These are phyloP conservation scores for Codiaeum variegatum DNA, from an alignment of 441 rosid genomes.

Conservation along the genomic window DNA sequence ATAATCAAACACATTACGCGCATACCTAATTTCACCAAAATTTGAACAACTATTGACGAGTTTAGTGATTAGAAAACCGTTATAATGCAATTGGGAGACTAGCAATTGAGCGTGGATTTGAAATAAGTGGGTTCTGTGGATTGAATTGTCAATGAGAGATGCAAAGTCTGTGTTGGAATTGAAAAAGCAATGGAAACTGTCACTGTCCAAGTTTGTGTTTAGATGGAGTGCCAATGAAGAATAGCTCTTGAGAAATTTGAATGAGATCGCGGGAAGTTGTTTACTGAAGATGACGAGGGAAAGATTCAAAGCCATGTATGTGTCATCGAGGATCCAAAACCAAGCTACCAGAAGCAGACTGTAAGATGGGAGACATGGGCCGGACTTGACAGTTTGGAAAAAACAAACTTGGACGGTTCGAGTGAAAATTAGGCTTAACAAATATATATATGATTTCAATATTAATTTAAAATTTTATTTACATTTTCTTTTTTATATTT, in stretches of 20 bases:
- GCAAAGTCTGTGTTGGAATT: slow-evolving; percentile 39
- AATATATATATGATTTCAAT: too few species aligned
- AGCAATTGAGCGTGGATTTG: slow-evolving; percentile 54
- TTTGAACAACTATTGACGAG: slow-evolving; percentile 33
- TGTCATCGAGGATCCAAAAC: too few species aligned
- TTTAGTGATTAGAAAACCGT: slow-evolving; percentile 56
- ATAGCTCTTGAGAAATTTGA: slow-evolving; percentile 12
- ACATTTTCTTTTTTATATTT: too few species aligned
- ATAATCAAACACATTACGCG: slow-evolving; percentile 60
- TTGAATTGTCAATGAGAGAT: slow-evolving; percentile 41
- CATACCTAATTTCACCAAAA: slow-evolving; percentile 43
- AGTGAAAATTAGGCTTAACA: too few species aligned
- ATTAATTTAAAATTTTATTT: too few species aligned
- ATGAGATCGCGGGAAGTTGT: slow-evolving; percentile 11
- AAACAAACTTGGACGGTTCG: too few species aligned
- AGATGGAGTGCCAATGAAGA: slow-evolving; percentile 12
- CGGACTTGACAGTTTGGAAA: too few species aligned
- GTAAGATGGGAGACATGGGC: too few species aligned
- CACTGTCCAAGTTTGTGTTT: background rate
- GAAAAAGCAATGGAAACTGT: background rate
- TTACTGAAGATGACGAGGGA: background rate
- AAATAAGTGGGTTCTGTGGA: slow-evolving; percentile 33
- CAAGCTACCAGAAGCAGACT: too few species aligned
- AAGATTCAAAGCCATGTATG: background rate
- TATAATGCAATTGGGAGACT: slow-evolving; percentile 35